Evolutionary conservation across 345 rosid genomes (phyloP).

Genomic region (Hibiscus tridactylites): DNA sequence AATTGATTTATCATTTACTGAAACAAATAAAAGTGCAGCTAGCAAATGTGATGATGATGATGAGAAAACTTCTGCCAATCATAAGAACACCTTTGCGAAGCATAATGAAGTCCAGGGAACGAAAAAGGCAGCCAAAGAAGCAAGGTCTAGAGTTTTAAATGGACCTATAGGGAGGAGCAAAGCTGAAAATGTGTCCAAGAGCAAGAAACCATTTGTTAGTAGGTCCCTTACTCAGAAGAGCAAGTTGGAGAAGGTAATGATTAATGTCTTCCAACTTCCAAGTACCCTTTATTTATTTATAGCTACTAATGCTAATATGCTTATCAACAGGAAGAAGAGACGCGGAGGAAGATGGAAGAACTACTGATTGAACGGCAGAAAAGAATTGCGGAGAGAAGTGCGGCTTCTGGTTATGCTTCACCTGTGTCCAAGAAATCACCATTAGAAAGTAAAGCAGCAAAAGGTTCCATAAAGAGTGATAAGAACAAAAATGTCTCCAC

Average conservation of each 20-base stretch:
- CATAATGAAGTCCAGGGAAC: constrained; percentile 22
- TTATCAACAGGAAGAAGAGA: constrained; percentile 70
- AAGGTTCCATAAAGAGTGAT: constrained; percentile 11
- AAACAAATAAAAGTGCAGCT: constrained; percentile 33
- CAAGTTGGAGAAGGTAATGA: constrained; percentile 63
- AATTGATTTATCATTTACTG: constrained; percentile 43
- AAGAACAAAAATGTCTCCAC: constrained; percentile 14
- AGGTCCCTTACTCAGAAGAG: constrained; percentile 62
- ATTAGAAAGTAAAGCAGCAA: constrained; percentile 24
- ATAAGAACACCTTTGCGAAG: constrained; percentile 14
- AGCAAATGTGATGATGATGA: constrained; percentile 11
- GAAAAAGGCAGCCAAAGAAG: constrained; percentile 31
- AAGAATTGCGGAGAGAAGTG: constrained; percentile 83
- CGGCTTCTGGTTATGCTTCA: constrained; percentile 29
- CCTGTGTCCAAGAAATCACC: constrained; percentile 34
- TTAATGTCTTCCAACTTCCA: background rate
- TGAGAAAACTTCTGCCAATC: constrained; percentile 22
- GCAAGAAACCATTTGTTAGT: constrained; percentile 39
- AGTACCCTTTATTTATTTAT: background rate
- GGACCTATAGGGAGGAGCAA: constrained; percentile 27
- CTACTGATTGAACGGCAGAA: constrained; percentile 54
- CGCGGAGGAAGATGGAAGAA: constrained; percentile 61
- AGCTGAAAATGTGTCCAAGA: constrained; percentile 26
- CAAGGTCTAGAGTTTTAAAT: constrained; percentile 26
- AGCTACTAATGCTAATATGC: background rate